Evolutionary conservation across 495 filamentous ascomycete genomes (phyloP).

Genomic region (Talaromyces ruber): DNA sequence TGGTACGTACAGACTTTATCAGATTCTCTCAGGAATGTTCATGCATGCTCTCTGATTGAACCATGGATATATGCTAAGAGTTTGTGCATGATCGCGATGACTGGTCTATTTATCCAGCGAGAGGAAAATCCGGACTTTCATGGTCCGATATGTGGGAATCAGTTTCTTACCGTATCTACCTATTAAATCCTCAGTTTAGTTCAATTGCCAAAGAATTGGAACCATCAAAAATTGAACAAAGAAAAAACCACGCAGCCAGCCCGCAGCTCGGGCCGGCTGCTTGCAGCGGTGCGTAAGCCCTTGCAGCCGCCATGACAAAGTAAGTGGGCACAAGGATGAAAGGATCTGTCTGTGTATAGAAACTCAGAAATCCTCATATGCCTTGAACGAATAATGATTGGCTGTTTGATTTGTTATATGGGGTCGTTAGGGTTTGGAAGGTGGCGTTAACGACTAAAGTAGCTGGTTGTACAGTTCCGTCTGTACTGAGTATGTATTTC

Average conservation of each 20-base stretch:
- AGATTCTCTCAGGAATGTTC: not conserved
- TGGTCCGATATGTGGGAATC: not conserved
- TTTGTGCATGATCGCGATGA: not conserved
- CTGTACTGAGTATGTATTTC: not conserved
- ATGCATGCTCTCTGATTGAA: not conserved
- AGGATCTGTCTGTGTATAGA: not conserved
- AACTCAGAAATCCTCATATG: not conserved
- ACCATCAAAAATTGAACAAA: not conserved
- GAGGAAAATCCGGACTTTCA: not conserved
- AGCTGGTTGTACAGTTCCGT: not conserved
- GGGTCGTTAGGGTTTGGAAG: not conserved
- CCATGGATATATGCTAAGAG: not conserved
- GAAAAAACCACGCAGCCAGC: not conserved
- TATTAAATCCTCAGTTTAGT: not conserved
- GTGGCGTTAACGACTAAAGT: not conserved
- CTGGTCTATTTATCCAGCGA: not conserved
- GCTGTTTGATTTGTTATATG: not conserved
- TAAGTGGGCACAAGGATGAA: not conserved
- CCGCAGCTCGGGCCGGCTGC: conserved; percentile 1
- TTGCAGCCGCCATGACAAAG: not conserved
- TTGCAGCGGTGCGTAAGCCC: not conserved
- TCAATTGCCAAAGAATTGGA: not conserved
- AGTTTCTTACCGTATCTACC: not conserved
- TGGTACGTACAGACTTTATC: not conserved
- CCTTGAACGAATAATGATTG: not conserved